Evolutionary conservation across 1,284 basidiomycete species (phyloP).

Genomic region (Ceratobasidium papillatum): DNA sequence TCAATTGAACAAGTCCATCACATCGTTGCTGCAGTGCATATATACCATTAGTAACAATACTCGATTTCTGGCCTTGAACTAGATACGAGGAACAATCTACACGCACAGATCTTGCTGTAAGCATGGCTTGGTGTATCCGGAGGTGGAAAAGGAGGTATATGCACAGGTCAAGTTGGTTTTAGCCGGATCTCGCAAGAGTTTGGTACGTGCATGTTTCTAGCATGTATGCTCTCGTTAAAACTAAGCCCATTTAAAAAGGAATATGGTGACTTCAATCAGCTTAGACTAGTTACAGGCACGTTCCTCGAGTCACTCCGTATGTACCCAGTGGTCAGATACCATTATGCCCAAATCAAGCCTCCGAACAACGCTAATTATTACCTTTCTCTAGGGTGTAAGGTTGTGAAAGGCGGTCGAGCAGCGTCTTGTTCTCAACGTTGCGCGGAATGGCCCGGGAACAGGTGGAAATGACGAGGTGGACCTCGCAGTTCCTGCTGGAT

Average conservation of each 20-base stretch:
- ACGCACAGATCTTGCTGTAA: too few relatives aligned
- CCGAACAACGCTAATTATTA: neutral
- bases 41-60: too few relatives aligned
- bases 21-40: too few relatives aligned
- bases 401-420: neutral
- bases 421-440: neutral
- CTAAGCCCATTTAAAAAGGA: neutral
- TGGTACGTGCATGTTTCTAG: neutral
- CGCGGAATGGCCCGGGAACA: conserved; percentile 11
- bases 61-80: too few relatives aligned
- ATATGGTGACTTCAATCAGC: conserved; percentile 33
- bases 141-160: conserved; percentile 37
- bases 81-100: too few relatives aligned
- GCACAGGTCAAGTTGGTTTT: conserved; percentile 23
- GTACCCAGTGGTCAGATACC: conserved; percentile 33
- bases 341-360: neutral
- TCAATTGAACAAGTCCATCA: too few relatives aligned
- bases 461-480: neutral
- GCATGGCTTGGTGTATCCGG: too few relatives aligned
- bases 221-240: neutral
- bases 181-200: neutral
- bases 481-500: conserved; percentile 3
- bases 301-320: conserved; percentile 40
- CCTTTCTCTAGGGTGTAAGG: neutral
- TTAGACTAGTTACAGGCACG: conserved; percentile 20